These are phyloP conservation scores for Evansstolkia leycettana DNA, from an alignment of 495 filamentous ascomycete genomes.

Conservation along the genomic window DNA sequence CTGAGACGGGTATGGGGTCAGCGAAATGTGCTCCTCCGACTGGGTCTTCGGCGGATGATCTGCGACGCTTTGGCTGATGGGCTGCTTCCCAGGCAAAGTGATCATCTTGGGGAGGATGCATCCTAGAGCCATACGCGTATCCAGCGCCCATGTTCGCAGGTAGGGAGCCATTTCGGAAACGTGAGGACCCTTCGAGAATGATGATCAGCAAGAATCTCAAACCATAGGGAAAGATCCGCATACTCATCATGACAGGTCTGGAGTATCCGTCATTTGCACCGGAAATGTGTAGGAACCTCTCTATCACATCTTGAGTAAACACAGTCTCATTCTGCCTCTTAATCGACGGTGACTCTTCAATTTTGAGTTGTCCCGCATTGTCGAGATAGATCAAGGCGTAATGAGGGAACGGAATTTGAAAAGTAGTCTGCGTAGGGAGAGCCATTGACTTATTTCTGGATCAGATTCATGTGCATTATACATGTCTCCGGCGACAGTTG, in stretches of 20 bases:
- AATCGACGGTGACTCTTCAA: constrained; percentile 26
- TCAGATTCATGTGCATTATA: no score
- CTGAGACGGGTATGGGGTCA: constrained; percentile 13
- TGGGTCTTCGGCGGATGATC: constrained; percentile 9
- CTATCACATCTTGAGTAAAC: constrained; percentile 25
- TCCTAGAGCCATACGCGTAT: constrained; percentile 2
- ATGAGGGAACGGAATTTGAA: constrained; percentile 23
- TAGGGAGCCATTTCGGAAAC: no score
- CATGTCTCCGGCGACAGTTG: no score
- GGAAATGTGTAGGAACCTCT: constrained; percentile 26
- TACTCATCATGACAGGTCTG: constrained; percentile 19
- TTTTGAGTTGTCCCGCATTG: constrained; percentile 22
- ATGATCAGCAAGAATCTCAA: background rate
- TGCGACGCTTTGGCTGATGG: constrained; percentile 24
- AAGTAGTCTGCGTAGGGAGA: constrained; percentile 13
- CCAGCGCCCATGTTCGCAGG: background rate
- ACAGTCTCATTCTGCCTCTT: constrained; percentile 20
- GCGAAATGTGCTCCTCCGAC: background rate
- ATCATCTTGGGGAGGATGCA: constrained; percentile 4
- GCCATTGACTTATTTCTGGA: constrained; percentile 19
- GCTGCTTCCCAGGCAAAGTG: constrained; percentile 4
- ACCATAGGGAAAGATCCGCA: constrained; percentile 1
- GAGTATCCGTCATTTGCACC: constrained; percentile 21
- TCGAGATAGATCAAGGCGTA: constrained; percentile 34
- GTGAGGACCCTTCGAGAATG: background rate